Percentiles rank a stretch among this genome's conserved stretches.
These are phyloP conservation scores for Leptoxyphium fumago DNA, from an alignment of 2,329 filamentous ascomycete genomes.

Conservation along the genomic window DNA sequence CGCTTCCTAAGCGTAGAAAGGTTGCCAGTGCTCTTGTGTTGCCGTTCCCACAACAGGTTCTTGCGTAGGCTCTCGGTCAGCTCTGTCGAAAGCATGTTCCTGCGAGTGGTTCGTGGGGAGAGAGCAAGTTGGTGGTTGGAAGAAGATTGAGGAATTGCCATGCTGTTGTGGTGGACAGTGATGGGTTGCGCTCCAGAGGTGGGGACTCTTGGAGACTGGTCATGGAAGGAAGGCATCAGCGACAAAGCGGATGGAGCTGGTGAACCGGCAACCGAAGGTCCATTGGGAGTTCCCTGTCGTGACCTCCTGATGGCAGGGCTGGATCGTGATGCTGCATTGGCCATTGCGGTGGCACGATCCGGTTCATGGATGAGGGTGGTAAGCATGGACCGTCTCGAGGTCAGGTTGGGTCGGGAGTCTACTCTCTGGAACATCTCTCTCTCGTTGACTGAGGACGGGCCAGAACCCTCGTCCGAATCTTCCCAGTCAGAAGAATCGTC, in stretches of 20 bases:
- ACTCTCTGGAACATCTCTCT: conserved; percentile 76
- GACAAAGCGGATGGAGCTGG: conserved; percentile 22
- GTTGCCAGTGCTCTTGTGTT: conserved; percentile 80
- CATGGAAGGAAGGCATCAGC: conserved; percentile 25
- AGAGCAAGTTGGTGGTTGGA: conserved; percentile 37
- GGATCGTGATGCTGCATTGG: conserved; percentile 46
- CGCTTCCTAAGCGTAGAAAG: conserved; percentile 72
- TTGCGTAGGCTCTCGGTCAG: conserved; percentile 83
- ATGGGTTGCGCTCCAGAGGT: conserved; percentile 52
- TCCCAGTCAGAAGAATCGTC: conserved; percentile 38
- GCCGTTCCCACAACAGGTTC: conserved; percentile 86
- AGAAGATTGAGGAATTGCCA: conserved; percentile 43
- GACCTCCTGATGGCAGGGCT: conserved; percentile 41
- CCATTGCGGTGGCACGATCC: conserved; percentile 55
- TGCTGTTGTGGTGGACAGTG: conserved; percentile 59
- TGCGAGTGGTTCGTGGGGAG: conserved; percentile 78
- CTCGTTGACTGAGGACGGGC: conserved; percentile 61
- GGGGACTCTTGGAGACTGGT: conserved; percentile 25
- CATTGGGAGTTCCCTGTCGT: conserved; percentile 55
- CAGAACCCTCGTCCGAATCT: conserved; percentile 58
- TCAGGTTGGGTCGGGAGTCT: conserved; percentile 71
- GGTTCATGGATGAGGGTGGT: conserved; percentile 78
- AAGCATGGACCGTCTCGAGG: conserved; percentile 74
- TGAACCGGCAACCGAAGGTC: conserved; percentile 46
- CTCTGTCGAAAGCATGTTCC: conserved; percentile 92